These are phyloP conservation scores for Saccharomyces hybrid DNA, from an alignment of 1,139 yeast species.

Conservation along the genomic window DNA sequence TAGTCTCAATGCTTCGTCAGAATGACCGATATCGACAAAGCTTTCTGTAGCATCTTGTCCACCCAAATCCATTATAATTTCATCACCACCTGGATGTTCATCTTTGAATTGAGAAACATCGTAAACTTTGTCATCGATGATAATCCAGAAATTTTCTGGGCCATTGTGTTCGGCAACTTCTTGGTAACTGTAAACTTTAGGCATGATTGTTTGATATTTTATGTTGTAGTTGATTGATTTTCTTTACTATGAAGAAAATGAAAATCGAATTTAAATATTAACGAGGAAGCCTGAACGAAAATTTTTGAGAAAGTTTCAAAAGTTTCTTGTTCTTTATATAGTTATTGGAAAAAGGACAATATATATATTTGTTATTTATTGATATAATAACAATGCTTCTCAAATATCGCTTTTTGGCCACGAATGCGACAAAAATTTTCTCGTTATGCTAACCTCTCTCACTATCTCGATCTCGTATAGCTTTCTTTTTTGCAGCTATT, in stretches of 20 bases:
- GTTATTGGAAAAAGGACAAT: background rate
- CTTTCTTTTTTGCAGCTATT: background rate
- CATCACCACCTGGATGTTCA: conserved; percentile 99
- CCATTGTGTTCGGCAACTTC: conserved; percentile 76
- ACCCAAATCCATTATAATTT: conserved; percentile 82
- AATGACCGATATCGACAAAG: conserved; percentile 94
- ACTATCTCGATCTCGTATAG: background rate
- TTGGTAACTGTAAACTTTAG: conserved; percentile 47
- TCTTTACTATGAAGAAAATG: background rate
- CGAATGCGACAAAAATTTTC: background rate
- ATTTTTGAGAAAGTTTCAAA: background rate
- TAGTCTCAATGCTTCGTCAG: conserved; percentile 86
- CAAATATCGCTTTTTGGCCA: conserved; percentile 1
- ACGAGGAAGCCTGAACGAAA: background rate
- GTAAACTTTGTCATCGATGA: conserved; percentile 84
- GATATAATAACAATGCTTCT: background rate
- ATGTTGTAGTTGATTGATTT: conserved; percentile 7
- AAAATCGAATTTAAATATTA: background rate
- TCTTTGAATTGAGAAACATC: conserved; percentile 77
- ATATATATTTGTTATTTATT: background rate
- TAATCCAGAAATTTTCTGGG: conserved; percentile 80
- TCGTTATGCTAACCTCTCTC: background rate
- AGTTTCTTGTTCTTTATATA: background rate
- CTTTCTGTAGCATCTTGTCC: conserved; percentile 93
- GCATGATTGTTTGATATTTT: conserved; percentile 14